Evolutionary conservation across 148 eudicot genomes (phyloP), one percentile per base, ranked within the genome.

Genomic region (Tetragonia tetragonoides): DNA sequence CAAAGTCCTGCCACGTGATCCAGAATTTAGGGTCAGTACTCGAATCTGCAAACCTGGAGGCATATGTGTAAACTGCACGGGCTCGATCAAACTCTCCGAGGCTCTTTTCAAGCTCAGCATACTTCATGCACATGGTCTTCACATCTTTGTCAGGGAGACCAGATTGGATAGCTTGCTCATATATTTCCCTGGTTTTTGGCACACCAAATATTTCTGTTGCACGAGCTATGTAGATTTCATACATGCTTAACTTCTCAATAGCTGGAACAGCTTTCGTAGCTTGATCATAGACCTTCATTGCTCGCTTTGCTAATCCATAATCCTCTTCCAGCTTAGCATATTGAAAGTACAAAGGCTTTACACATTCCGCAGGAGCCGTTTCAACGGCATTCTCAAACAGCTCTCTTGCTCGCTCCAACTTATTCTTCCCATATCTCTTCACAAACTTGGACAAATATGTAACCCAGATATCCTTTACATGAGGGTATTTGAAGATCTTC

Each of bases 241-340:
- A 95, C 99, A 93, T 95, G 86, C 94, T 88, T 84, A 95, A 80
- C 85, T 91, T 95, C 84, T 93, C 97, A 81, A 77, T 80, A 59
- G 92, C 87, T 12, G 99, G 99, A 70, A 95, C 97, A 47, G 93
- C 93, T 79, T 90, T 90, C 18, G 97, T 89, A 44, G 97, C 93
- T 83, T 89, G 90, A 81, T 95, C 93, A 83, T 93, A 95, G 60
- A 95, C 97, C 82, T 84, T 84, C 99, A 95, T 95, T 51, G 95
- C 98, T 70, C 92, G 82, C 84, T 93, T 93, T 24, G 99, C 97
- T 78, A 95, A 83, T 56, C 99, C 98, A 79, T 81, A 87, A 72
- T 93, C 93, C 87, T 95, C 99, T 81, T 95, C 99, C 61, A 95
- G 83, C 77, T 91, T 93, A 15, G 99, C 97, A 78, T 93, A 95